Conservation (phyloP, 148 eudicot species). For the Rhododendron kiyosumense region DNA sequence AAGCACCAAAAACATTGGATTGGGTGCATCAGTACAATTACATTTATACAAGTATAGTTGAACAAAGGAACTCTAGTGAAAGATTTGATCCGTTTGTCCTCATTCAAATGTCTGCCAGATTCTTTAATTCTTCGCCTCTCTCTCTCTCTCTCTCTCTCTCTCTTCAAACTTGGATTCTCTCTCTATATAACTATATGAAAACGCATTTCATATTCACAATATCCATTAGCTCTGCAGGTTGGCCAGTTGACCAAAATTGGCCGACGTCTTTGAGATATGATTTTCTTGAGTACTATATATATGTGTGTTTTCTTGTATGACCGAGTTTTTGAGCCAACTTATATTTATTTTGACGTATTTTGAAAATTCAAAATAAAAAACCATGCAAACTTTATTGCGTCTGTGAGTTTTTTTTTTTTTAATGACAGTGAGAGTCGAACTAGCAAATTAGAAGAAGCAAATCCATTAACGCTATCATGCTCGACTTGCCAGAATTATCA, state of each 20-base stretch:
- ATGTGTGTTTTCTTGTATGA: not conserved
- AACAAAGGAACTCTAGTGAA: not conserved
- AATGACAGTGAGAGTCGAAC: too few relatives aligned
- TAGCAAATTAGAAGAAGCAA: too few relatives aligned
- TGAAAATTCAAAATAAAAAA: too few relatives aligned
- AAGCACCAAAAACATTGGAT: too few relatives aligned
- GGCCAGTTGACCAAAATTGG: not conserved
- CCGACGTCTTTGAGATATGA: not conserved
- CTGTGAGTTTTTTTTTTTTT: not conserved
- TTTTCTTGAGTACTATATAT: not conserved
- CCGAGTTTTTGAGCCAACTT: not conserved
- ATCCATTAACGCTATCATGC: too few relatives aligned
- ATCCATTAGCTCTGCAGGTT: not conserved
- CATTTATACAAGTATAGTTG: too few relatives aligned
- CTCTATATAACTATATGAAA: too few relatives aligned
- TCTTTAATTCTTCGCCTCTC: not conserved
- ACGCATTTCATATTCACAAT: not conserved
- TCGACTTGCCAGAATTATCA: too few relatives aligned
- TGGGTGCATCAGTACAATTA: too few relatives aligned
- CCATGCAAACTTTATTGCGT: not conserved
- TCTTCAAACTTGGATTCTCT: not conserved
- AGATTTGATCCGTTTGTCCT: slow-evolving; percentile 21
- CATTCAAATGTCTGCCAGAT: slow-evolving; percentile 25
- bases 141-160: not conserved
- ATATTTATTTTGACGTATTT: too few relatives aligned